Evolutionary conservation across 306 rosid species (phyloP).

Genomic region (barrel medic (Medicago truncatula)): DNA sequence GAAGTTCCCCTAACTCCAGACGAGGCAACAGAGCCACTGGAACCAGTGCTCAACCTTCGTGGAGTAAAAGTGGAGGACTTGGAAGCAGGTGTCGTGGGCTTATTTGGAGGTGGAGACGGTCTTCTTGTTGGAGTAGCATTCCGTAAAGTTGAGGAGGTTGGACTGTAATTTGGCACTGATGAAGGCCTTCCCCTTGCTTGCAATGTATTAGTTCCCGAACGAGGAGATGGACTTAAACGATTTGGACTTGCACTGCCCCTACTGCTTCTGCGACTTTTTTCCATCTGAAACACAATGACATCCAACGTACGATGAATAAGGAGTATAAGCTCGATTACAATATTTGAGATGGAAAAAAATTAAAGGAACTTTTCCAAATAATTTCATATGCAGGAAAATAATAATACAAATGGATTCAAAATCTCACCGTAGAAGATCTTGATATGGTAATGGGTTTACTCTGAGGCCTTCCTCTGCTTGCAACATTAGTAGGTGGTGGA

Average conservation of each 20-base stretch:
- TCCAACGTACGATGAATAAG: constrained; percentile 22
- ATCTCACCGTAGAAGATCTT: constrained; percentile 79
- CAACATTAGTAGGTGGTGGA: constrained; percentile 47
- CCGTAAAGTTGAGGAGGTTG: constrained; percentile 64
- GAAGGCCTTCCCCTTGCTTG: constrained; percentile 76
- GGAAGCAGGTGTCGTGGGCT: constrained; percentile 61
- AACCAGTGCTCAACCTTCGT: constrained; percentile 71
- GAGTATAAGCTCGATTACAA: constrained; percentile 33
- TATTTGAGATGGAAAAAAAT: constrained; percentile 17
- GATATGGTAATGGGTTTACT: constrained; percentile 90
- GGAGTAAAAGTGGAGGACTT: constrained; percentile 75
- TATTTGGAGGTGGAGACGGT: constrained; percentile 83
- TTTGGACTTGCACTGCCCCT: constrained; percentile 92
- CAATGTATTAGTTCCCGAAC: constrained; percentile 61
- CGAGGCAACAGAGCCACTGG: constrained; percentile 52
- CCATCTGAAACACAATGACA: constrained; percentile 63
- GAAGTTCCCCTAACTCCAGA: constrained; percentile 74
- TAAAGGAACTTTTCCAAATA: not conserved
- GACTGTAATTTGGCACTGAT: constrained; percentile 70
- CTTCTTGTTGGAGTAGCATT: constrained; percentile 65
- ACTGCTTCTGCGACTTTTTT: constrained; percentile 78
- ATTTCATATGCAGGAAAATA: constrained; percentile 40
- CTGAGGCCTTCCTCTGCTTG: constrained; percentile 76
- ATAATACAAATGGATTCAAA: constrained; percentile 31
- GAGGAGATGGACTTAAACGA: constrained; percentile 83